Conservation (phyloP, 768 basidiomycete genomes). For the Kwoniella bestiolae region DNA sequence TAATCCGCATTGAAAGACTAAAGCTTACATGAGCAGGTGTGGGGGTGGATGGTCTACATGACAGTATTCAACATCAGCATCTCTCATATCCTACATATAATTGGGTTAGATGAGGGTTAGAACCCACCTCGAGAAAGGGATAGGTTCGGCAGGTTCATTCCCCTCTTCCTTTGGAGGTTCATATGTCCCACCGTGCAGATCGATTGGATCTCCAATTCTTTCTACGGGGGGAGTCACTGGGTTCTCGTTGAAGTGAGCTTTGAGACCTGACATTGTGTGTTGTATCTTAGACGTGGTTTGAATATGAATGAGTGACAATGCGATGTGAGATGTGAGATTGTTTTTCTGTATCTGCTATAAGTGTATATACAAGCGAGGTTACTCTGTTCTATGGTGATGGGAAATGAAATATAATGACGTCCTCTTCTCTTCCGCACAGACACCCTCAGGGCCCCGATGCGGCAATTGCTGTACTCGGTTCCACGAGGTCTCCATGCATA, state of each 20-base stretch:
- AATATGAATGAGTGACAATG: too few species aligned
- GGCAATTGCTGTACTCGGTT: neutral
- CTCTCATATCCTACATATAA: neutral
- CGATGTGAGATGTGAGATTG: conserved; percentile 7
- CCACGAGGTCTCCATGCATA: neutral
- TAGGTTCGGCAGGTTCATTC: conserved; percentile 27
- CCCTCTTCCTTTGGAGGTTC: conserved; percentile 6
- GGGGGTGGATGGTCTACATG: conserved; percentile 47
- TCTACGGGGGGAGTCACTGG: conserved; percentile 35
- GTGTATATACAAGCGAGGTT: neutral
- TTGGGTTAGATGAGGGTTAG: neutral
- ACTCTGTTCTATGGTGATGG: neutral
- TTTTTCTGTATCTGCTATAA: neutral
- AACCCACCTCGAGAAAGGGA: conserved; percentile 53
- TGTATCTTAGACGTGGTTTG: too few species aligned
- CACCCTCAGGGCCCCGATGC: neutral
- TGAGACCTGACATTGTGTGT: conserved; percentile 20
- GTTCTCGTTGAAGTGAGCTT: conserved; percentile 28
- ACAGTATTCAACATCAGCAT: neutral
- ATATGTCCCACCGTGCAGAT: conserved; percentile 8
- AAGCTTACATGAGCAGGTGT: conserved; percentile 46
- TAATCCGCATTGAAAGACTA: too few species aligned
- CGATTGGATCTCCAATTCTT: conserved; percentile 18
- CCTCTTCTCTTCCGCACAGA: neutral
- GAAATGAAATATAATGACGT: too few species aligned